Base-by-base conservation (phyloP, 139 green algal species). In the Auxenochlorella pyrenoidosa region DNA sequence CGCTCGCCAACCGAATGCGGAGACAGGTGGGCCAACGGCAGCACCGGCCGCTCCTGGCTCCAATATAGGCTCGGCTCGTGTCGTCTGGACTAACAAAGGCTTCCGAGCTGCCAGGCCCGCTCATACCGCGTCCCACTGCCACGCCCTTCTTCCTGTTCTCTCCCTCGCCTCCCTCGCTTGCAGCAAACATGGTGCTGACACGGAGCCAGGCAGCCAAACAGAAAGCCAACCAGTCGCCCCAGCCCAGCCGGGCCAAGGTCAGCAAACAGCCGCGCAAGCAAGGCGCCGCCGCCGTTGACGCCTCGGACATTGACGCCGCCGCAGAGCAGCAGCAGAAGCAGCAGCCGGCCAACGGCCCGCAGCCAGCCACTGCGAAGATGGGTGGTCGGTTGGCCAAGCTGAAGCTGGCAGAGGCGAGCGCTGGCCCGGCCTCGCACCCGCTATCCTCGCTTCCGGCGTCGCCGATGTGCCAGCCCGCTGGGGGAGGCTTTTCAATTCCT, bases 221-320 rank as follows among this genome's bases (percentile, higher is more conserved):
- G 3, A 88, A 87, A 76, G 84, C 66, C 59, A 58, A 24, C 3
- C 43, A 70, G 44, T 65, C 76, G 13, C 76, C 78, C 5, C 66
- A 79, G 36, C 75, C 38, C 73, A 75, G 43, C 54, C 41, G 43
- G 21, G 1, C 63, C 38, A 87, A 87, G 70, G 30, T 58, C 82
- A 66, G 66, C n/a, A 87, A 87, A 54, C 70, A 87, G 70, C 78
- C 78, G 6, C 79, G 79, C 79, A 81, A 82, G 82, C 66, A 77
- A 18, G 41, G 43, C 36, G 82, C 36, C 22, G 66, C 43, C 26
- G 34, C n/a, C 68, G 47, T 5, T 44, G 44, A 15, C 82, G 36
- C n/a, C n/a, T n/a, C n/a, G n/a, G n/a, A n/a, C n/a, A n/a, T 12
- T 32, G 44, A 73, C 60, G 44, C 66, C 22, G 13, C 66, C 32